Evolutionary conservation across 176 grass and related monocot genomes (phyloP).

Genomic region (Oryza glumipatula): DNA sequence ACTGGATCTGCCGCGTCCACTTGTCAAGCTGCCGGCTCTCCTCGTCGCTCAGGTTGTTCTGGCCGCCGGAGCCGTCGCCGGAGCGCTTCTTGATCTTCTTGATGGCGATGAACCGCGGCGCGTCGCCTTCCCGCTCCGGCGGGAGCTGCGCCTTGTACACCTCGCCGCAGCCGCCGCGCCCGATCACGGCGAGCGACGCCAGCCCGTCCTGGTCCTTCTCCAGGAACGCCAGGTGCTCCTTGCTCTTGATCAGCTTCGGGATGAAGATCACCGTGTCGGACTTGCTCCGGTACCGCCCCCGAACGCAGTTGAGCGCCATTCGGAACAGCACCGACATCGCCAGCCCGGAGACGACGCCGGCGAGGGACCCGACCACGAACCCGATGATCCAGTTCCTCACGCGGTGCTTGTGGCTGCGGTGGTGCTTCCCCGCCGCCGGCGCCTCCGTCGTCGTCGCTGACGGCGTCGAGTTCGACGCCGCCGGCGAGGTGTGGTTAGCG

Average conservation of each 20-base stretch:
- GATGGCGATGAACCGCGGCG: constrained; percentile 59
- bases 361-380: constrained; percentile 55
- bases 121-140: constrained; percentile 14
- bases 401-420: constrained; percentile 34
- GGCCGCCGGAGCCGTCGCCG: constrained; percentile 4
- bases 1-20: constrained; percentile 74
- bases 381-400: constrained; percentile 69
- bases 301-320: constrained; percentile 57
- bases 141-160: constrained; percentile 73
- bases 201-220: constrained; percentile 65
- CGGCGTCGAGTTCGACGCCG: constrained; percentile 10
- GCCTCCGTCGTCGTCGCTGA: neutral
- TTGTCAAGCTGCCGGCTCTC: constrained; percentile 71
- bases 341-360: constrained; percentile 54
- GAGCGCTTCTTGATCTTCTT: constrained; percentile 67
- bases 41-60: constrained; percentile 53
- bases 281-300: constrained; percentile 45
- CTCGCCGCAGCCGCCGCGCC: constrained; percentile 84
- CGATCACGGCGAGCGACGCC: constrained; percentile 57
- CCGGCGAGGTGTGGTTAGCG: neutral
- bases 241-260: constrained; percentile 59
- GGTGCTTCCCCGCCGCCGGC: neutral
- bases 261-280: constrained; percentile 70
- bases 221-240: constrained; percentile 71
- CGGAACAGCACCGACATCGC: constrained; percentile 56